Conservation (phyloP, 139 green algal genomes). For the Eudorina sp. region DNA sequence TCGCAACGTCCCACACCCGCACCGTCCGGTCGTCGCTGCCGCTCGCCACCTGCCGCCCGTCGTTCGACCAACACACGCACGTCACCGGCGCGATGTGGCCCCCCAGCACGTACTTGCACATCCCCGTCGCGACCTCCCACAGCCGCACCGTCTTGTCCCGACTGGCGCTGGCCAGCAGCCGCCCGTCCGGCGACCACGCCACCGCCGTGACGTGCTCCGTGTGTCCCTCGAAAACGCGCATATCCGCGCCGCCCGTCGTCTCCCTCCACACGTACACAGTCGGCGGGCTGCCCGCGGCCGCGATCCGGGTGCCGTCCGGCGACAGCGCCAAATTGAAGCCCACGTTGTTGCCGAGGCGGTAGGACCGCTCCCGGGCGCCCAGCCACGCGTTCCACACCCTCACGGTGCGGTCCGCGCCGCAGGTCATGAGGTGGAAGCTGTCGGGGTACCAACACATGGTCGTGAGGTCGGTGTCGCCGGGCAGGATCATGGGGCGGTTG, state of each 20-base stretch:
- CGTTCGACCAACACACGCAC: not conserved
- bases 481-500: not conserved
- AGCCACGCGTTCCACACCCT: slow-evolving; percentile 7
- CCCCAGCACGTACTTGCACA: not conserved
- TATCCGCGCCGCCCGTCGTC: not conserved
- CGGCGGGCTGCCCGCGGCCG: not conserved
- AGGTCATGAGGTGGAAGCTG: not conserved
- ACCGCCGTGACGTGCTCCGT: not conserved
- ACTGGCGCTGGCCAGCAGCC: not conserved
- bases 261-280: not conserved
- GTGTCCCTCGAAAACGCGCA: not conserved
- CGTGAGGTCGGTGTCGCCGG: not conserved
- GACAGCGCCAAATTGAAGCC: not conserved
- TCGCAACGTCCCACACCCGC: not conserved
- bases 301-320: not conserved
- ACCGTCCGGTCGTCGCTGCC: not conserved
- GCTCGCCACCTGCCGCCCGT: not conserved
- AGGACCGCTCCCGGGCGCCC: not conserved
- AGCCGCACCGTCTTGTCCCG: not conserved
- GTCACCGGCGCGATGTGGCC: not conserved
- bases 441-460: not conserved
- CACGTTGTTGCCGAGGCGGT: not conserved
- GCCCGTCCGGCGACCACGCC: not conserved
- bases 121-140: not conserved
- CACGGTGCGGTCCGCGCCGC: not conserved